Base-by-base conservation (phyloP, 495 filamentous ascomycete species). In the Penicillium desertorum region DNA sequence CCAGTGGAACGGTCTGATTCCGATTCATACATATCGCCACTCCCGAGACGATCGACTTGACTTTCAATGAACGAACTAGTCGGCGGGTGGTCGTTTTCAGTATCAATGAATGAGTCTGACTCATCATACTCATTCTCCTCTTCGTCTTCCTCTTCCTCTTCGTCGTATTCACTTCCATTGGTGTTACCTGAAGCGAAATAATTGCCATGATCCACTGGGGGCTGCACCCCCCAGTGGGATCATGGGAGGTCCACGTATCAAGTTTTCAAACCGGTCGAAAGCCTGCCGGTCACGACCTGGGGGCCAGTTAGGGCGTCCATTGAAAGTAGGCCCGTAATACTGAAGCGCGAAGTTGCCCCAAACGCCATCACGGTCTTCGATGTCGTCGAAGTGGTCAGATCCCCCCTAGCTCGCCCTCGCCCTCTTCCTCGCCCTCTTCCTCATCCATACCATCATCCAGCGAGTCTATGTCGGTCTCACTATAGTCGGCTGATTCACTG, bases 21-120 rank as follows among this genome's bases (percentile, higher is more conserved):
- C 34, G 32, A 29, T 19, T 39, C 56, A 36, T 60, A 57, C 22
- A 30, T 34, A 16, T 56, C 47, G 17, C 14, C 46, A 29, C 61
- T 42, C 11, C 19, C 44, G 47, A 51, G 14, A 25, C 62, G 58
- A 49, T 52, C 37, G 3, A 2, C 20, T 16, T 43, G 16, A 8
- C 4, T 14, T n/a, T 41, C 37, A 20, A 53, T 5, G 39, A 53
- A 53, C 7, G 50, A 53, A 42, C 50, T 53, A 6, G 39, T 53
- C 25, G 50, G 50, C 8, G n/a, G 37, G 14, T 30, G 23, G 17
- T 30, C 22, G 6, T 71, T 59, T 37, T 71, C 73, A 27, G 78
- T 69, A 42, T 75, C 74, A 43, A 79, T 72, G 39, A 79, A 77
- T 10, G 68, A 72, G 45, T 76, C 71, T 58, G 68, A 63, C 19